Percentiles rank a stretch among this genome's conserved stretches.
Conservation (phyloP, 1,284 basidiomycete genomes). For the Pseudozyma tsukubaensis region DNA sequence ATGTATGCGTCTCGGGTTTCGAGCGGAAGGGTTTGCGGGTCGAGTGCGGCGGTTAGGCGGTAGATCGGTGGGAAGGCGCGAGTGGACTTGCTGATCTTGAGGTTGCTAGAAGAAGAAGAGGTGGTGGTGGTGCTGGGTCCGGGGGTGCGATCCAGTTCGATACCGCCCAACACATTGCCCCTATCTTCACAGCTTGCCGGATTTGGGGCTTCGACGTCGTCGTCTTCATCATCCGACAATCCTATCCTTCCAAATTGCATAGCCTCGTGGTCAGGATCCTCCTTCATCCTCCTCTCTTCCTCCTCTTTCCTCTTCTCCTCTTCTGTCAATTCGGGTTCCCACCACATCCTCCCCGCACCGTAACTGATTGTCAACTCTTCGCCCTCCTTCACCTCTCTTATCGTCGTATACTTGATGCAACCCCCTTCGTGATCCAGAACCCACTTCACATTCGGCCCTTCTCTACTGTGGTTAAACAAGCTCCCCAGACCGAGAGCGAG, state of each 20-base stretch:
- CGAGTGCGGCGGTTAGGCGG: conserved; percentile 67
- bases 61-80: conserved; percentile 56
- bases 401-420: conserved; percentile 78
- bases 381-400: conserved; percentile 72
- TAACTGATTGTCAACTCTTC: conserved; percentile 86
- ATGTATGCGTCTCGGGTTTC: conserved; percentile 80
- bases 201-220: background rate
- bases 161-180: conserved; percentile 9
- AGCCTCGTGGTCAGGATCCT: conserved; percentile 9
- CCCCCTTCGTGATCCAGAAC: conserved; percentile 72
- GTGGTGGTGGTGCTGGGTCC: conserved; percentile 15
- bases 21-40: conserved; percentile 68
- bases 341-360: conserved; percentile 70
- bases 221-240: conserved; percentile 18
- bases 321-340: conserved; percentile 39
- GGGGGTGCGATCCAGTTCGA: conserved; percentile 20
- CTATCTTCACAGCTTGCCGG: background rate
- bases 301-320: conserved; percentile 13
- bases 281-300: conserved; percentile 6
- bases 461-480: conserved; percentile 80
- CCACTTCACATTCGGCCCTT: conserved; percentile 78
- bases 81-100: background rate
- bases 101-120: too few species aligned
- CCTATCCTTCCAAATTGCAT: conserved; percentile 26
- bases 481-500: conserved; percentile 87